Conservation (phyloP, 306 rosid species). For the Macrotyloma uniflorum region DNA sequence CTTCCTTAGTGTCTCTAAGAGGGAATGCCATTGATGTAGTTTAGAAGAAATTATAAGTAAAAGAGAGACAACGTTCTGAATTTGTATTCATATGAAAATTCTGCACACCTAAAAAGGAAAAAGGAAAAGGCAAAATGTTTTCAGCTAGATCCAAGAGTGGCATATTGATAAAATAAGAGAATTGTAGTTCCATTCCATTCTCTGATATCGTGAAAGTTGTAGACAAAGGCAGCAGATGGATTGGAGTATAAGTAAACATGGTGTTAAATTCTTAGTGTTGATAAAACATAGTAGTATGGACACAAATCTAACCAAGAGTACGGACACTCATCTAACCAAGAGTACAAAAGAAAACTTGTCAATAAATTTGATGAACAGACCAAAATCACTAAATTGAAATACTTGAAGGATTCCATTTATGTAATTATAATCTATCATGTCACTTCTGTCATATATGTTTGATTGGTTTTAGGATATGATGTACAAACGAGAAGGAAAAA, state of each 20-base stretch:
- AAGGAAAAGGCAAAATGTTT: neutral
- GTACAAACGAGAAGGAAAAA: neutral
- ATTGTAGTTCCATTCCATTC: neutral
- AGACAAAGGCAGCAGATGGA: neutral
- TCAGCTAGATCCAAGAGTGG: neutral
- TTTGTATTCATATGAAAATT: neutral
- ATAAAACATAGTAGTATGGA: no score
- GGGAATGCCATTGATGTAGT: neutral
- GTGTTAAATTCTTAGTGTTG: no score
- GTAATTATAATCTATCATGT: neutral
- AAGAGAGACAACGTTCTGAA: neutral
- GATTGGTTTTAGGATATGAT: conserved; percentile 10
- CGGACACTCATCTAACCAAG: no score
- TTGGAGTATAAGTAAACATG: no score
- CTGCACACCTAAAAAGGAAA: neutral
- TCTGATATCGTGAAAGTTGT: no score
- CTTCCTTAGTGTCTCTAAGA: neutral
- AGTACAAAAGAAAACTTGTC: no score
- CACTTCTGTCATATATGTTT: neutral
- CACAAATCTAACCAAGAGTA: no score
- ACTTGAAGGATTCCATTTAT: no score
- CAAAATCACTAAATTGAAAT: no score
- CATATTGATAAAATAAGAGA: neutral
- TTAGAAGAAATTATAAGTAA: neutral
- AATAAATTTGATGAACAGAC: no score